Percentiles rank a stretch among this genome's conserved stretches.
Conservation (phyloP, 495 filamentous ascomycete genomes). For the Pyronema omphalodes region DNA sequence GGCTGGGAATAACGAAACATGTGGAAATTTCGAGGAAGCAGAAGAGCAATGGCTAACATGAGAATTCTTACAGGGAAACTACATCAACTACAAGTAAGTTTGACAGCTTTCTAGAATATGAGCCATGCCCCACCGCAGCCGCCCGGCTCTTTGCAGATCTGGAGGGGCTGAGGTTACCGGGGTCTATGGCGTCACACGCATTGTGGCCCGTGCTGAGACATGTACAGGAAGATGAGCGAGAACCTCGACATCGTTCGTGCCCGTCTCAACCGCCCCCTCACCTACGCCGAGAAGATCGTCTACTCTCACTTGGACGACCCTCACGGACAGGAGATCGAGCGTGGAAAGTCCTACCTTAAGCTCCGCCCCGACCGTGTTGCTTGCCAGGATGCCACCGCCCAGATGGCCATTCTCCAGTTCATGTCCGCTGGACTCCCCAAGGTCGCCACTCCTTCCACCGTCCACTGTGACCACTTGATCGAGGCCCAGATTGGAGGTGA, state of each 20-base stretch:
- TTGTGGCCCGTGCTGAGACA: slow-evolving; percentile 24
- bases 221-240: slow-evolving; percentile 87
- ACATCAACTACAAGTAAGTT: slow-evolving; percentile 58
- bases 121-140: background rate
- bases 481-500: slow-evolving; percentile 88
- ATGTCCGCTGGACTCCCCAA: slow-evolving; percentile 95
- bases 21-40: background rate
- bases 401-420: slow-evolving; percentile 99
- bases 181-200: slow-evolving; percentile 10
- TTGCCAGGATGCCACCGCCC: slow-evolving; percentile 97
- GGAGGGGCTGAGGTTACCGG: background rate
- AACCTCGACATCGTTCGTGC: slow-evolving; percentile 78
- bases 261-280: slow-evolving; percentile 79
- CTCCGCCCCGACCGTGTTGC: slow-evolving; percentile 94
- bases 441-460: slow-evolving; percentile 86
- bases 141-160: background rate
- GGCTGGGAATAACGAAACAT: background rate
- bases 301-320: slow-evolving; percentile 98
- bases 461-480: slow-evolving; percentile 99
- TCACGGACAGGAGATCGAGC: slow-evolving; percentile 86
- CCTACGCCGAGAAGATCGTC: slow-evolving; percentile 93
- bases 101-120: background rate
- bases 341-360: slow-evolving; percentile 85
- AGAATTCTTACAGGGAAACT: slow-evolving; percentile 39
- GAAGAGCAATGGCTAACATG: background rate